phyloP scores from a whole-genome alignment of 148 eudicot species.

The Rhododendron williamsianum region DNA sequence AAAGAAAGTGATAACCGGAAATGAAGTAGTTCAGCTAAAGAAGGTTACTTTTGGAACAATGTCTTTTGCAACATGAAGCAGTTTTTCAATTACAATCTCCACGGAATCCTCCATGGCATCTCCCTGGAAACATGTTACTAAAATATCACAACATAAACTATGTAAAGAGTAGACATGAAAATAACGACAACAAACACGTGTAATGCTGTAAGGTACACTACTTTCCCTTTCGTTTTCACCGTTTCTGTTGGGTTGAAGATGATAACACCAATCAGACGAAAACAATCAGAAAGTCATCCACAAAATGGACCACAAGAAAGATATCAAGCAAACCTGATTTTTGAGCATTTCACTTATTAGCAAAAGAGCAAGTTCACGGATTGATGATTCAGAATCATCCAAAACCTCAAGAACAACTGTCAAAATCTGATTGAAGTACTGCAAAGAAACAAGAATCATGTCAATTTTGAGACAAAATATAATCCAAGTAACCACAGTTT shows the following conservation, averaged over 20 bases:
- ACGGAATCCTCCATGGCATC: slow-evolving; percentile 85
- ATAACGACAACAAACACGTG: background rate
- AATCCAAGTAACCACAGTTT: background rate
- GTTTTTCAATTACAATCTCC: slow-evolving; percentile 88
- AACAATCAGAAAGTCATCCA: slow-evolving; percentile 4
- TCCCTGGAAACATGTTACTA: slow-evolving; percentile 41
- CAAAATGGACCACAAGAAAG: background rate
- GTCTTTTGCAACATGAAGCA: slow-evolving; percentile 74
- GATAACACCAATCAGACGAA: background rate
- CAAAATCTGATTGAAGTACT: slow-evolving; percentile 77
- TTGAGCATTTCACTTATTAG: slow-evolving; percentile 84
- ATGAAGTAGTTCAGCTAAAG: background rate
- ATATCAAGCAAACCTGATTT: slow-evolving; percentile 31
- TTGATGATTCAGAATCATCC: slow-evolving; percentile 72
- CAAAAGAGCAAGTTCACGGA: slow-evolving; percentile 60
- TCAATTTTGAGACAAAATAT: background rate
- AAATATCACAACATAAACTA: slow-evolving; percentile 2
- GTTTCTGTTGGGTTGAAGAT: background rate
- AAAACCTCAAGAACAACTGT: slow-evolving; percentile 80
- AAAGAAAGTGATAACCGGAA: slow-evolving; percentile 3
- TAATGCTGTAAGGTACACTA: background rate
- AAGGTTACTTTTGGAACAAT: slow-evolving; percentile 49
- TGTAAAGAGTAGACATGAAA: slow-evolving; percentile 2
- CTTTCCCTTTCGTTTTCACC: background rate
- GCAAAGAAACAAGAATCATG: slow-evolving; percentile 3